Evolutionary conservation across 345 rosid genomes (phyloP).

Genomic region (Gossypium anomalum): DNA sequence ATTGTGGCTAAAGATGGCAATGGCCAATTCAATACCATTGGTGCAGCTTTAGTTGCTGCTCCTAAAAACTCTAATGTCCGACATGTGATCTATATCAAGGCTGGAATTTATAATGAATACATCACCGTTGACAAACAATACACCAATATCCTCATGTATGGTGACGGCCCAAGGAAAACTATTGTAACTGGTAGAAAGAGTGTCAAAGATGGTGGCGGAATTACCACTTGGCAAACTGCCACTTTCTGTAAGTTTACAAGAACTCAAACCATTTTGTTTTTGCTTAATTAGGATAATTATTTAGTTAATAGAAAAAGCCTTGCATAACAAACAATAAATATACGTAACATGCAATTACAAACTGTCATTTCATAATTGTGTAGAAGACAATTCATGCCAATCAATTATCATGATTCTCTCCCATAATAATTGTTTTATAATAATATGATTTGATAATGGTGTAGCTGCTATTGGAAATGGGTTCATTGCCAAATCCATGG

Average conservation of each 20-base stretch:
- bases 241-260: constrained; percentile 31
- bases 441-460: no score
- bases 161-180: constrained; percentile 24
- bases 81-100: constrained; percentile 45
- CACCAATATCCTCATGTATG: constrained; percentile 21
- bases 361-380: no score
- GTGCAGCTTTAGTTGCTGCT: constrained; percentile 42
- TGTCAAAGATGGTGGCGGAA: constrained; percentile 10
- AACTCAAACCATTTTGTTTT: neutral
- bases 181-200: constrained; percentile 39
- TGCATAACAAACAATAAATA: no score
- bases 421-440: no score
- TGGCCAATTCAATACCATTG: constrained; percentile 54
- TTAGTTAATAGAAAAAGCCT: no score
- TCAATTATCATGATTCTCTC: no score
- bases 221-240: constrained; percentile 21
- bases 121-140: constrained; percentile 22
- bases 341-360: no score
- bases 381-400: no score
- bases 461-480: no score
- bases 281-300: no score
- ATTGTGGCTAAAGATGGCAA: constrained; percentile 84
- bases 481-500: no score
- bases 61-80: constrained; percentile 31
- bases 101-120: constrained; percentile 42